phyloP scores from a whole-genome alignment of 1,284 basidiomycete genomes.

The Ceratobasidium sp. region DNA sequence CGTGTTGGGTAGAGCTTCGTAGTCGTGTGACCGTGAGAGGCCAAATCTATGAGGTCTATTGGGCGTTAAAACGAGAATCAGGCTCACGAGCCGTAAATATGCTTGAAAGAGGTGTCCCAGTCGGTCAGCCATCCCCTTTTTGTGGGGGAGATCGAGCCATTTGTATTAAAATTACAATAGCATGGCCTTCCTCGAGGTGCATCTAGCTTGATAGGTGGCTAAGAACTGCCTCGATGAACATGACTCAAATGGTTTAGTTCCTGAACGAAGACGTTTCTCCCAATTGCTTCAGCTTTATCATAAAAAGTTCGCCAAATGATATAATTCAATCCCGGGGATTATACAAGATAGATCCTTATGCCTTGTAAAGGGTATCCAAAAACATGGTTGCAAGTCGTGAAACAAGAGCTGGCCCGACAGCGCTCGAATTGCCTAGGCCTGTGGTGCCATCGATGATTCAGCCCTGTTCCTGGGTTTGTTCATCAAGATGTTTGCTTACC shows the following conservation, averaged over 20 bases:
- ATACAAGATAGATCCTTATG: slow-evolving; percentile 50
- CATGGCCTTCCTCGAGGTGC: neutral
- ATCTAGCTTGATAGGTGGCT: neutral
- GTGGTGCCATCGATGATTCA: slow-evolving; percentile 3
- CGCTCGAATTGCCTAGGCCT: slow-evolving; percentile 88
- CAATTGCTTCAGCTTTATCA: neutral
- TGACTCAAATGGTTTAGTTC: slow-evolving; percentile 1
- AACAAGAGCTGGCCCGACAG: slow-evolving; percentile 87
- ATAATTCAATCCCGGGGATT: neutral
- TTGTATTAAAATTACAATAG: too few relatives aligned
- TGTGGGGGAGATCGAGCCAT: too few relatives aligned
- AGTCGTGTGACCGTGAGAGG: neutral
- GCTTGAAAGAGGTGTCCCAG: too few relatives aligned
- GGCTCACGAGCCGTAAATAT: too few relatives aligned
- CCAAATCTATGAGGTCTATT: too few relatives aligned
- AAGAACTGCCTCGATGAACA: neutral
- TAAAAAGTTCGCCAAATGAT: neutral
- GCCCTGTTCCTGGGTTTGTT: neutral
- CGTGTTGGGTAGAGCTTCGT: neutral
- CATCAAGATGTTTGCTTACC: slow-evolving; percentile 61
- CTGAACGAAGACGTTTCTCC: neutral
- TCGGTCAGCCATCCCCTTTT: too few relatives aligned
- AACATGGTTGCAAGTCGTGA: slow-evolving; percentile 81
- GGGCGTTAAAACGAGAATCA: too few relatives aligned
- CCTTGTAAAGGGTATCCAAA: slow-evolving; percentile 82